Percentiles rank a stretch among this genome's conserved stretches.
Evolutionary conservation across 192 early-diverging fungal species (phyloP).

Genomic region (Coemansia umbellata): DNA sequence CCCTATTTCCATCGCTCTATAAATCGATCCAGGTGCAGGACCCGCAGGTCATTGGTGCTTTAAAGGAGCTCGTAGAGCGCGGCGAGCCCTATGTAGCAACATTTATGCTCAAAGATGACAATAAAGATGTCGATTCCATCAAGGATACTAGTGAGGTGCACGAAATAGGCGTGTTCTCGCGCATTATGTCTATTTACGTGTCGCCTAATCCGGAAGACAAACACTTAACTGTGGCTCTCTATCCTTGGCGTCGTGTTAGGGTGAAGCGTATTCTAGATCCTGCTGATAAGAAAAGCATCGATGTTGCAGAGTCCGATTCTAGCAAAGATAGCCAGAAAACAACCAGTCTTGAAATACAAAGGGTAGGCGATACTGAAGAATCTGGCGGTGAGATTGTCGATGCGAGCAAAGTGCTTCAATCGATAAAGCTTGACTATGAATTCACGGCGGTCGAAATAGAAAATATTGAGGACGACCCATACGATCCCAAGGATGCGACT

Average conservation of each 20-base stretch:
- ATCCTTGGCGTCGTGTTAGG: conserved; percentile 89
- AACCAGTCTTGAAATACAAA: too few relatives aligned
- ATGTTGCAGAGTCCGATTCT: not conserved
- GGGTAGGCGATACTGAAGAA: not conserved
- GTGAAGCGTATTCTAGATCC: conserved; percentile 54
- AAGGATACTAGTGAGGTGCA: conserved; percentile 74
- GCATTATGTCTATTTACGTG: conserved; percentile 92
- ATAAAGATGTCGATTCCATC: conserved; percentile 80
- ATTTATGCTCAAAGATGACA: conserved; percentile 90
- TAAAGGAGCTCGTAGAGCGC: conserved; percentile 86
- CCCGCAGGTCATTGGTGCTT: conserved; percentile 84
- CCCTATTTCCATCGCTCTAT: conserved; percentile 96
- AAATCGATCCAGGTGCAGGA: conserved; percentile 97
- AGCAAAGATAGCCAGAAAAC: not conserved
- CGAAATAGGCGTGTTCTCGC: conserved; percentile 91
- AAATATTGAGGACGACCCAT: conserved; percentile 80
- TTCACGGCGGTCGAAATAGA: conserved; percentile 88
- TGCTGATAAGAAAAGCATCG: not conserved
- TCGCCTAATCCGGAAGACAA: conserved; percentile 70
- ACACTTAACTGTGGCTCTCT: conserved; percentile 90
- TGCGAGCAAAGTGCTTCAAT: conserved; percentile 31
- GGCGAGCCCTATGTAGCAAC: conserved; percentile 97
- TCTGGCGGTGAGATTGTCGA: conserved; percentile 8
- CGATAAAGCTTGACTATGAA: conserved; percentile 56
- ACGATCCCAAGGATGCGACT: conserved; percentile 77